A percentile compares a stretch with the other conserved stretches of the same genome.
Evolutionary conservation across 1,139 yeast genomes (phyloP).

Genomic region (Blastobotrys proliferans): DNA sequence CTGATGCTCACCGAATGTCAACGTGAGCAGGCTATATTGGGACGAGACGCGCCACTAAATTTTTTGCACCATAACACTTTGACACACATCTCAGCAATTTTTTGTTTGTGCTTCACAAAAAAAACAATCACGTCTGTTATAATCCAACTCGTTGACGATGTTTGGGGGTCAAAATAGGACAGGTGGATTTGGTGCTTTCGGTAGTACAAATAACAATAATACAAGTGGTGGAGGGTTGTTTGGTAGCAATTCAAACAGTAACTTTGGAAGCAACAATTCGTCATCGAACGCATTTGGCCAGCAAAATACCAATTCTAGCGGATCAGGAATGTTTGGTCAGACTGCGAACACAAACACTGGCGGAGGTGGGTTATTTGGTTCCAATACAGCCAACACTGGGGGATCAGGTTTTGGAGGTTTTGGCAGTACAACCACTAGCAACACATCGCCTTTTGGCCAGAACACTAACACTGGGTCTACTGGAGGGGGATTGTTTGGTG

Average conservation of each 20-base stretch:
- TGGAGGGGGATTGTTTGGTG: slow-evolving; percentile 16
- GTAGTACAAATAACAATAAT: slow-evolving; percentile 16
- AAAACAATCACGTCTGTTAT: too few relatives aligned
- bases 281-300: slow-evolving; percentile 8
- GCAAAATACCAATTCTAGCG: not conserved
- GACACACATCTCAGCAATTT: too few relatives aligned
- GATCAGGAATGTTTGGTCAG: slow-evolving; percentile 19
- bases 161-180: too few relatives aligned
- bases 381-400: slow-evolving; percentile 5
- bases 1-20: too few relatives aligned
- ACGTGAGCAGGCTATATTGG: too few relatives aligned
- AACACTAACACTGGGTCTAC: slow-evolving; percentile 15
- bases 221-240: slow-evolving; percentile 18
- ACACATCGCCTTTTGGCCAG: slow-evolving; percentile 9
- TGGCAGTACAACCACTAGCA: slow-evolving; percentile 13
- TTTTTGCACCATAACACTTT: too few relatives aligned
- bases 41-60: too few relatives aligned
- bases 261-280: slow-evolving; percentile 20
- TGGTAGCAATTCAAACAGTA: slow-evolving; percentile 19
- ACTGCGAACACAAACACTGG: slow-evolving; percentile 18
- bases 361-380: slow-evolving; percentile 38
- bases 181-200: slow-evolving; percentile 32
- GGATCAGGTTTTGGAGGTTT: slow-evolving; percentile 5
- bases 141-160: too few relatives aligned
- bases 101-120: too few relatives aligned